These are phyloP conservation scores for Lachnum nothofagi DNA, from an alignment of 2,329 filamentous ascomycete species.

Conservation along the genomic window DNA sequence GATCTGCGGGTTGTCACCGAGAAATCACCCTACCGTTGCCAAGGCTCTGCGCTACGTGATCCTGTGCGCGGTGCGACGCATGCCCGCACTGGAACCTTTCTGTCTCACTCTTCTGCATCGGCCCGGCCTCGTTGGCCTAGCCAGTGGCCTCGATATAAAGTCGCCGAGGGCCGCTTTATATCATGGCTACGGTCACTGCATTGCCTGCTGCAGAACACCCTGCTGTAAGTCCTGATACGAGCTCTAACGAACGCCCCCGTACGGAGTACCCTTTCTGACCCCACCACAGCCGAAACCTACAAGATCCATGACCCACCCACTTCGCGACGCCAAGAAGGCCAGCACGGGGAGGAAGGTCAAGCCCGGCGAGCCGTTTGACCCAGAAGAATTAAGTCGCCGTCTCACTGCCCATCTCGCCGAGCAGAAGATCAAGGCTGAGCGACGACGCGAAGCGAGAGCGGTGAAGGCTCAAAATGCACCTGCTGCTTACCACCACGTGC, in stretches of 20 bases:
- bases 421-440: slow-evolving; percentile 39
- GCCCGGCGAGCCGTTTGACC: slow-evolving; percentile 42
- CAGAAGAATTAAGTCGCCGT: slow-evolving; percentile 50
- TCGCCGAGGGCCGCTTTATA: neutral
- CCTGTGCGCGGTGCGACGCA: neutral
- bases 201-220: slow-evolving; percentile 7
- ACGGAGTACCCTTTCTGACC: slow-evolving; percentile 10
- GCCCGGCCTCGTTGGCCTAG: neutral
- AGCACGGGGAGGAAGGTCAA: slow-evolving; percentile 24
- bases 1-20: neutral
- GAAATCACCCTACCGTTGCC: neutral
- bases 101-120: neutral
- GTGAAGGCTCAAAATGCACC: slow-evolving; percentile 15
- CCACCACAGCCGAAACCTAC: slow-evolving; percentile 18
- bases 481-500: slow-evolving; percentile 45
- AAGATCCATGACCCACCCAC: slow-evolving; percentile 26
- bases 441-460: slow-evolving; percentile 19
- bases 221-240: slow-evolving; percentile 12
- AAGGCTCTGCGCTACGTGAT: neutral
- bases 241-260: neutral
- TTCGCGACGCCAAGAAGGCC: slow-evolving; percentile 16
- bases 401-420: slow-evolving; percentile 48
- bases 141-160: slow-evolving; percentile 1
- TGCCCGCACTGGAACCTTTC: neutral
- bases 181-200: slow-evolving; percentile 8